Evolutionary conservation across 169 alveolate genomes (phyloP), one percentile per base, ranked within the genome.

Genomic region (Plasmodium coatneyi): DNA sequence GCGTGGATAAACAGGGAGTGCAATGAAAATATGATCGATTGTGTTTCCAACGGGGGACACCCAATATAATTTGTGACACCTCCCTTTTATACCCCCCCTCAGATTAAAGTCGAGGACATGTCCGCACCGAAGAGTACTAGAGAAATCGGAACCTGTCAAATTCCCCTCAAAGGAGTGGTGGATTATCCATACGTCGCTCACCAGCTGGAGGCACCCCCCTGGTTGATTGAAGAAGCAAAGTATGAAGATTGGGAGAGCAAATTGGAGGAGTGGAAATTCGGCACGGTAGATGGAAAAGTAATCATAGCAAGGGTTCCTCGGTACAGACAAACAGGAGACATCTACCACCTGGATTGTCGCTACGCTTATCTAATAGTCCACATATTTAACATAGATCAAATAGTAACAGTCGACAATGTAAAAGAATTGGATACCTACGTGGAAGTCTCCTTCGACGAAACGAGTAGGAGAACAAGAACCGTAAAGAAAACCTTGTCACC

Each of bases 61-160:
- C 43, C 5, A 36, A 1, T 39, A 2, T 4, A 34, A 19, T 7
- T 83, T 6, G 2, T 30, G n/a, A 10, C 4, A 41, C 3, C 0
- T 16, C 16, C n/a, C 22, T 32, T 5, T 19, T n/a, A 5, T 14
- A 19, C n/a, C 22, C 39, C 83, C 54, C 41, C 60, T 30, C 95
- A 97, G 90, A 83, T 97, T 4, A 95, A 94, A 52, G 95, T 97
- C 4, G 83, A 96, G 32, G 98, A 97, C 43, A 60, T 71, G 71
- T 92, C 86, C 41, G 97, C 97, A 6, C 96, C 97, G 6, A 96
- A 96, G 72, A 90, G 92, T 2, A 95, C 60, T 14, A 46, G 92
- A 71, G 93, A 84, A 49, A 91, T 96, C 25, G 97, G 97, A 10
- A 90, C 80, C 46, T 92, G 94, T 16, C 95, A 83, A 71, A 86